Evolutionary conservation across 768 basidiomycete species (phyloP), one percentile per base, ranked within the genome.

Genomic region (Suillus plorans): DNA sequence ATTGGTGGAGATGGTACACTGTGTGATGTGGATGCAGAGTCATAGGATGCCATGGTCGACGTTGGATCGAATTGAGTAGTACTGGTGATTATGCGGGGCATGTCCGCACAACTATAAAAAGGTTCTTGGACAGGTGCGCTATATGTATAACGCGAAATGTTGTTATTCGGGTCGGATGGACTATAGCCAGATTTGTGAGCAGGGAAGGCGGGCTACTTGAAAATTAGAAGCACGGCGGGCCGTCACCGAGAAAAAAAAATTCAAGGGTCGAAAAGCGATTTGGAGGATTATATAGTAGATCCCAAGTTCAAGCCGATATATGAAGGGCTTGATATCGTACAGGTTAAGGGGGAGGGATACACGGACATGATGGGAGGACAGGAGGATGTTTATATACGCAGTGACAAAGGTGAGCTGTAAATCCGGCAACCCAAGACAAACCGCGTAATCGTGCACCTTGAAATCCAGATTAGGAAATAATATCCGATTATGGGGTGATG

Each of bases 311-410:
- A 52, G 16, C 50, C 16, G 58, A 5, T n/a, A 1, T 31, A 10
- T 14, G 52, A 25, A 16, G 7, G 52, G 20, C 20, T 20, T n/a
- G 50, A 34, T 47, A 47, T 52, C 45, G 59, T 14, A 60, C 34
- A 20, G 31, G 41, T 37, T 37, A 18, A 16, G 22, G 60, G 63
- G 67, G 66, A 64, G 50, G 64, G 53, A 62, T 50, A 36, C 14
- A 72, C 64, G 76, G 75, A 72, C 75, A 75, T 75, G 76, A 75
- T 75, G 76, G 50, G 65, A 67, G 66, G 60, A 65, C 64, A 65
- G 62, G 49, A 53, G 64, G 16, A 63, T 61, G 52, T 44, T 63
- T 42, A 61, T 55, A 72, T 69, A 72, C 71, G 69, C 72, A 74
- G 65, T 71, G 67, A 73, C 69, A 73, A 75, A 73, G 70, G 68